These are phyloP conservation scores for Sugiyamaella mastotermitis DNA, from an alignment of 805 yeast genomes.

Conservation along the genomic window DNA sequence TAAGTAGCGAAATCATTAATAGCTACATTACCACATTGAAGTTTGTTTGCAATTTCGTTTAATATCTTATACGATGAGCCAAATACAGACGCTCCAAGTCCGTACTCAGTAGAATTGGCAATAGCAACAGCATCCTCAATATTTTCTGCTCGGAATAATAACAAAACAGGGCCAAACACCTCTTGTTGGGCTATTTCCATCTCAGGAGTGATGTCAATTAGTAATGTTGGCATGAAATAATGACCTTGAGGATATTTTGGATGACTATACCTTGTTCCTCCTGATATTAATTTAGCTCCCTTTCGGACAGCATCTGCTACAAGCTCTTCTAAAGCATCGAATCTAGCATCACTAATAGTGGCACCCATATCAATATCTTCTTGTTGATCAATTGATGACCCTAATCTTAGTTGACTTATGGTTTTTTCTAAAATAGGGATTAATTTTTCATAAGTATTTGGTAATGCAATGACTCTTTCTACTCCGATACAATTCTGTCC, in stretches of 20 bases:
- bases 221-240: constrained; percentile 83
- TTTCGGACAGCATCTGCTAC: constrained; percentile 65
- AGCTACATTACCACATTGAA: constrained; percentile 88
- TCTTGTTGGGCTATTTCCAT: constrained; percentile 85
- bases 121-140: constrained; percentile 64
- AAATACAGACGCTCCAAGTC: constrained; percentile 88
- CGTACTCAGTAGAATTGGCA: constrained; percentile 82
- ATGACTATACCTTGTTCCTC: constrained; percentile 76
- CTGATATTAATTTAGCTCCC: constrained; percentile 77
- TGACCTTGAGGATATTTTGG: constrained; percentile 96
- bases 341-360: constrained; percentile 74
- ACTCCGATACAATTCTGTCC: constrained; percentile 99
- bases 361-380: constrained; percentile 97
- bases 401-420: constrained; percentile 61
- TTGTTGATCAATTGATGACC: constrained; percentile 86
- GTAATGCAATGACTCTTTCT: constrained; percentile 84
- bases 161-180: constrained; percentile 89
- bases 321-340: constrained; percentile 58
- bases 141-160: constrained; percentile 64
- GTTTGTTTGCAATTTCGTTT: constrained; percentile 52
- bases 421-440: constrained; percentile 52
- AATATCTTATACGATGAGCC: constrained; percentile 57
- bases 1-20: constrained; percentile 97
- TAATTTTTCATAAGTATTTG: constrained; percentile 57
- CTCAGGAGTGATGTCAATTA: constrained; percentile 69